A percentile compares a stretch with the other conserved stretches of the same genome.
Evolutionary conservation across 2,329 filamentous ascomycete genomes (phyloP).

Genomic region (Cladosporium sp.): DNA sequence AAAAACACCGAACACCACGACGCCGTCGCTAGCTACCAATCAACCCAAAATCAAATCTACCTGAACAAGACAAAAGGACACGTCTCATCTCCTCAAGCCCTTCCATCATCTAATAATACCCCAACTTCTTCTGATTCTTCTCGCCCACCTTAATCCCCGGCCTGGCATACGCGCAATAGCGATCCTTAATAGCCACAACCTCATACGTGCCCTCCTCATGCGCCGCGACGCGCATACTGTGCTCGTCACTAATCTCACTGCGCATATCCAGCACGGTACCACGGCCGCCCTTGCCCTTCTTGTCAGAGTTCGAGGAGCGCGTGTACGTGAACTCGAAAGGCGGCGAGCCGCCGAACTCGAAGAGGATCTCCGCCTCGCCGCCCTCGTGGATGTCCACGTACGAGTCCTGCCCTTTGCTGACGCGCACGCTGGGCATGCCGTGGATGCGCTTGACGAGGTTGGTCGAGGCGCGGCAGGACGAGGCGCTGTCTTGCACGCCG

Average conservation of each 20-base stretch:
- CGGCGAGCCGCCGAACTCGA: conserved; percentile 92
- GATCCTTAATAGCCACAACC: conserved; percentile 93
- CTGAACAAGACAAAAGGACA: too few species aligned
- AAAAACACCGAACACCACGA: too few species aligned
- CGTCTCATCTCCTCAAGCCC: too few species aligned
- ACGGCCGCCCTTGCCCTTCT: conserved; percentile 66
- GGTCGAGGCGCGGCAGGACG: conserved; percentile 77
- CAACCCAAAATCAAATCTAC: too few species aligned
- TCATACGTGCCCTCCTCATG: conserved; percentile 97
- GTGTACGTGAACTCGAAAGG: conserved; percentile 99
- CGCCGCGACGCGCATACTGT: conserved; percentile 75
- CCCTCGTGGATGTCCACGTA: conserved; percentile 96
- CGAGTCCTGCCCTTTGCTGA: conserved; percentile 76
- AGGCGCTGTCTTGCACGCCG: conserved; percentile 80
- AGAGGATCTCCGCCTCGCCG: conserved; percentile 85
- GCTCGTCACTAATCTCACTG: conserved; percentile 78
- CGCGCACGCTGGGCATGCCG: conserved; percentile 83
- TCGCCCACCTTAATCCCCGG: conserved; percentile 19
- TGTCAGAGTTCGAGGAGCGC: conserved; percentile 76
- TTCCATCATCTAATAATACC: too few species aligned
- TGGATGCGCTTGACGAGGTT: conserved; percentile 81
- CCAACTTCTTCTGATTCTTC: conserved; percentile 21
- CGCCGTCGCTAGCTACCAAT: too few species aligned
- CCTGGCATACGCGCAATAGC: conserved; percentile 69
- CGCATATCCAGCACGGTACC: conserved; percentile 82